These are phyloP conservation scores for Ogataea angusta DNA, from an alignment of 805 yeast species.

Conservation along the genomic window DNA sequence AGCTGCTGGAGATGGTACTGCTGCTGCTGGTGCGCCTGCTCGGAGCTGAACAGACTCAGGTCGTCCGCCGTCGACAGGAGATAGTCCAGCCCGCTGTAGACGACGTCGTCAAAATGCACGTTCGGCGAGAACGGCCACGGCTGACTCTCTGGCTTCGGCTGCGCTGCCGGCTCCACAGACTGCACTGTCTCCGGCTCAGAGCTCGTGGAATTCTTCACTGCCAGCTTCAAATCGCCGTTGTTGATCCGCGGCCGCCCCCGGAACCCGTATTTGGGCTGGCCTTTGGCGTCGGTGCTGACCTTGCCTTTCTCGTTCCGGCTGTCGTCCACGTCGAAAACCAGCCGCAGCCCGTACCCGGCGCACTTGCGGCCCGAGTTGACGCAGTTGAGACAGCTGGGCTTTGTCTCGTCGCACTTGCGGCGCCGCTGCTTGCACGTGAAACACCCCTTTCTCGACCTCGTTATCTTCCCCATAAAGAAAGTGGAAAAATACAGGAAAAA, in stretches of 20 bases:
- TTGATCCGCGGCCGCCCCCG: constrained; percentile 41
- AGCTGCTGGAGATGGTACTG: constrained; percentile 17
- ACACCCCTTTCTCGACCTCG: constrained; percentile 54
- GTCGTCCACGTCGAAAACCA: constrained; percentile 51
- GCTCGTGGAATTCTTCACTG: neutral
- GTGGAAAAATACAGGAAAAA: neutral
- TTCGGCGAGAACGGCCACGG: neutral
- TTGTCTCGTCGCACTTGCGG: constrained; percentile 54
- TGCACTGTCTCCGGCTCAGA: neutral
- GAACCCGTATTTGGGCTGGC: constrained; percentile 39
- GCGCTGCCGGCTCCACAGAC: neutral
- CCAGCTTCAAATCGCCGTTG: constrained; percentile 24
- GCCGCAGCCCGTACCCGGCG: constrained; percentile 47
- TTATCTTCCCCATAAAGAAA: constrained; percentile 35
- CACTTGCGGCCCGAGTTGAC: constrained; percentile 41
- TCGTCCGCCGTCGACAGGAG: constrained; percentile 25
- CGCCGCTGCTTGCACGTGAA: constrained; percentile 55
- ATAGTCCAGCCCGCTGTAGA: constrained; percentile 32
- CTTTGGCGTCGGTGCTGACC: constrained; percentile 25
- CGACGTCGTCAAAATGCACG: constrained; percentile 26
- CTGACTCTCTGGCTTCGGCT: neutral
- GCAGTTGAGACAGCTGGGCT: constrained; percentile 51
- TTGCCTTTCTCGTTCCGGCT: constrained; percentile 30
- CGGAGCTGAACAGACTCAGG: constrained; percentile 13
- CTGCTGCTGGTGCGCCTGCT: constrained; percentile 17